Percentiles rank a stretch among this genome's conserved stretches.
Evolutionary conservation across 352 stramenopile species (phyloP).

Genomic region (Phytophthora capsici): DNA sequence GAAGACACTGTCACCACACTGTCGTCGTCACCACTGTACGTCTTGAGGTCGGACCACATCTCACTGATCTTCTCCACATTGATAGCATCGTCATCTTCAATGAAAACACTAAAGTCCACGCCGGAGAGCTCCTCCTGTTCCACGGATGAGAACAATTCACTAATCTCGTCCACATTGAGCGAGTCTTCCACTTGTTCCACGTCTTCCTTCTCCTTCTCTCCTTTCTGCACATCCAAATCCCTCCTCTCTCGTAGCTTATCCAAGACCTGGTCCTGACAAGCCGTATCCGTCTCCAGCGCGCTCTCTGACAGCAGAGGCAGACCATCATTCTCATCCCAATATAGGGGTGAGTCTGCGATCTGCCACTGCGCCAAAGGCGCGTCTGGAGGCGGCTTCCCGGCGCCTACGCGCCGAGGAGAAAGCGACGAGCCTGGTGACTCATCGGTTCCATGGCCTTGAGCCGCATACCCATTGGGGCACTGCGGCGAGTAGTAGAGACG

Average conservation of each 20-base stretch:
- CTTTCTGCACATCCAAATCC: constrained; percentile 9
- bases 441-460: constrained; percentile 14
- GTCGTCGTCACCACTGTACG: constrained; percentile 9
- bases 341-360: constrained; percentile 4
- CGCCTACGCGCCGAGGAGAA: constrained; percentile 40
- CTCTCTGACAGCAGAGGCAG: constrained; percentile 15
- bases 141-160: constrained; percentile 60
- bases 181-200: constrained; percentile 47
- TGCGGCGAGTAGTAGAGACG: constrained; percentile 28
- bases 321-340: constrained; percentile 19
- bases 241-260: constrained; percentile 30
- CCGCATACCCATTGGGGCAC: background rate
- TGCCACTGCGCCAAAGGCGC: constrained; percentile 4
- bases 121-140: constrained; percentile 45
- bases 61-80: constrained; percentile 69
- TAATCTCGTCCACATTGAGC: constrained; percentile 59
- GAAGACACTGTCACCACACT: constrained; percentile 11
- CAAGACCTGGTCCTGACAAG: constrained; percentile 12
- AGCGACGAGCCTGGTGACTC: constrained; percentile 9
- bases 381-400: constrained; percentile 28
- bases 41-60: constrained; percentile 44
- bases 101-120: constrained; percentile 56
- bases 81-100: constrained; percentile 57
- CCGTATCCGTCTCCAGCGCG: constrained; percentile 15
- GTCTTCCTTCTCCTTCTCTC: constrained; percentile 21